Percentiles rank a stretch among this genome's conserved stretches.
phyloP scores from a whole-genome alignment of 495 filamentous ascomycete genomes.

The Aspergillus carlsbadensis region DNA sequence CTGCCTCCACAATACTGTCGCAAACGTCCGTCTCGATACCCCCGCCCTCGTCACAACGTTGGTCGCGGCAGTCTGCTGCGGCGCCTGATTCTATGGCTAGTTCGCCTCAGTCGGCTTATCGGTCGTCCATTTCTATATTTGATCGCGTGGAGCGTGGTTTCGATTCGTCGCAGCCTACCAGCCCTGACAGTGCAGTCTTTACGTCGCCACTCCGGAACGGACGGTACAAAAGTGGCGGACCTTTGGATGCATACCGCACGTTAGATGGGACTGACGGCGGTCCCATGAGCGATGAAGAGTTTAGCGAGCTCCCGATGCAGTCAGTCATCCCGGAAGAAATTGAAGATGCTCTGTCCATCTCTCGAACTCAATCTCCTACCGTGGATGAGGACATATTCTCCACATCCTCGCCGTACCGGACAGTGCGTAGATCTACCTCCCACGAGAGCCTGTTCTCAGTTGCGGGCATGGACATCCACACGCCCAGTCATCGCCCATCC shows the following conservation, averaged over 20 bases:
- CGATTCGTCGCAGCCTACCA: slow-evolving; percentile 67
- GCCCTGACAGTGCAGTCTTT: slow-evolving; percentile 69
- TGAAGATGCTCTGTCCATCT: slow-evolving; percentile 31
- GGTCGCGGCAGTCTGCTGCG: slow-evolving; percentile 67
- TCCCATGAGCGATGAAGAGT: slow-evolving; percentile 26
- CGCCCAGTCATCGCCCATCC: slow-evolving; percentile 32
- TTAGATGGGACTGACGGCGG: slow-evolving; percentile 19
- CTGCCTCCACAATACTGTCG: slow-evolving; percentile 57
- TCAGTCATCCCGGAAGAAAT: slow-evolving; percentile 44
- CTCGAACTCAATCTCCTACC: slow-evolving; percentile 4
- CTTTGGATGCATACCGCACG: slow-evolving; percentile 10
- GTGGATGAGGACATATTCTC: slow-evolving; percentile 26
- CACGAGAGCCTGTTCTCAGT: slow-evolving; percentile 54
- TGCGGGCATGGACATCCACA: slow-evolving; percentile 52
- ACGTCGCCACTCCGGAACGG: slow-evolving; percentile 41
- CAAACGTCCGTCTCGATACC: slow-evolving; percentile 64
- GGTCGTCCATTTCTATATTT: slow-evolving; percentile 69
- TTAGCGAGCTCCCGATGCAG: slow-evolving; percentile 23
- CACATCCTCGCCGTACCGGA: slow-evolving; percentile 25
- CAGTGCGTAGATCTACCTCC: slow-evolving; percentile 40
- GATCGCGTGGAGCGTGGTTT: slow-evolving; percentile 59
- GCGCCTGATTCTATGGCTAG: slow-evolving; percentile 69
- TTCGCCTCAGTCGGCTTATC: slow-evolving; percentile 74
- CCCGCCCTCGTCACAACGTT: slow-evolving; percentile 51
- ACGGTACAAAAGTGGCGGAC: slow-evolving; percentile 53